Base-by-base conservation (phyloP, 2,329 filamentous ascomycete genomes). In the Aspergillus candidus region DNA sequence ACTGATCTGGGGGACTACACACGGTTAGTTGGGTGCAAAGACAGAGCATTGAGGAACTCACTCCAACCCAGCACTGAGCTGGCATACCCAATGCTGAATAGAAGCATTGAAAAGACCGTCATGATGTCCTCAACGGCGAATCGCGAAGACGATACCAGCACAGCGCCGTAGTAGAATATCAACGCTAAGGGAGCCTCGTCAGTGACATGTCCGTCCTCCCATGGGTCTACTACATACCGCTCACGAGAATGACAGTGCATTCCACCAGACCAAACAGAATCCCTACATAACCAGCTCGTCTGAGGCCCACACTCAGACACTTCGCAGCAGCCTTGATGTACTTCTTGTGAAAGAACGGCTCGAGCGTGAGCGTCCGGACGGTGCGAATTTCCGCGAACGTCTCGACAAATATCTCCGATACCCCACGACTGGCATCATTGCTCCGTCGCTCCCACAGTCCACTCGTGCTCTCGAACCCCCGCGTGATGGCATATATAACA, bases 91-190 rank as follows among this genome's bases (percentile, higher is more conserved):
- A 94, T 79, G 48, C 86, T 84, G 60, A 96, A 86, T n/a, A 95
- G 76, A 1, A 97, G 75, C 41, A 95, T 75, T 30, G 89, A 85
- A 55, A 93, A 82, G 0, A 93, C 86, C 48, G 84, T 79, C 22
- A 94, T 69, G 13, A 93, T 77, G 2, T 75, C 69, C 2, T 76
- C 72, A 0, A 84, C 76, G 0, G 71, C 72, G 52, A 70, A 66
- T 32, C 76, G 66, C 8, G 70, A 59, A 35, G 66, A 63, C 0
- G 74, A 72, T 5, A 86, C 74, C 10, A 94, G 72, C 1, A 77
- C 68, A 0, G 82, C 80, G 2, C 86, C 88, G 59, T 91, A 94
- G 68, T 84, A 95, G 61, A 95, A 93, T 8, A 94, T 78, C 3
- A 94, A 69, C 0, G 88, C 87, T 59, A 69, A 0, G 88, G 86